Percentiles rank a stretch among this genome's conserved stretches.
Evolutionary conservation across 2,329 filamentous ascomycete genomes (phyloP).

Genomic region (Arthrobotrys pseudoclavata): DNA sequence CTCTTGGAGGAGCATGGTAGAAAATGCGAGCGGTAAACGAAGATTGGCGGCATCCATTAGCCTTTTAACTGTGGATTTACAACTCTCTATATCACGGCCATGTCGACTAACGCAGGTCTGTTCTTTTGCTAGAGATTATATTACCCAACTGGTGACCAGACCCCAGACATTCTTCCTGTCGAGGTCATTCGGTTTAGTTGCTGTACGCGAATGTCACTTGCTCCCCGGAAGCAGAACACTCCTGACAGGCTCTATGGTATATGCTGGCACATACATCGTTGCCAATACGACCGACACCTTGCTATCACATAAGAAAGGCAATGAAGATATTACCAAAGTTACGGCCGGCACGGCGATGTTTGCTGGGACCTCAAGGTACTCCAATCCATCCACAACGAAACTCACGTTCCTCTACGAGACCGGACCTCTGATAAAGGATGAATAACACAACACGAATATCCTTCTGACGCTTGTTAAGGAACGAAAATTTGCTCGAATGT

Average conservation of each 20-base stretch:
- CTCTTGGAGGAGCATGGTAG: constrained; percentile 61
- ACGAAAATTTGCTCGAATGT: constrained; percentile 84
- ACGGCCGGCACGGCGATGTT: constrained; percentile 86
- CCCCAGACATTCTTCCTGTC: constrained; percentile 63
- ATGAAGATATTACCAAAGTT: constrained; percentile 66
- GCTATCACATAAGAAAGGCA: constrained; percentile 72
- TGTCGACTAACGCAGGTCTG: background rate
- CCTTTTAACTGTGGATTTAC: background rate
- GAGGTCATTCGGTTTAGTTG: constrained; percentile 63
- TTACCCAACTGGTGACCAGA: constrained; percentile 55
- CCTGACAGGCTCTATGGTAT: constrained; percentile 70
- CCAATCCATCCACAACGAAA: background rate
- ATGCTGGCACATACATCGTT: constrained; percentile 89
- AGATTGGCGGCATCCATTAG: constrained; percentile 61
- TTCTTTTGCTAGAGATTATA: constrained; percentile 27
- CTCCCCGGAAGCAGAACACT: too few relatives aligned
- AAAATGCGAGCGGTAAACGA: constrained; percentile 63
- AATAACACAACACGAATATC: constrained; percentile 76
- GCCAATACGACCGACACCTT: constrained; percentile 89
- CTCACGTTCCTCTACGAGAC: background rate
- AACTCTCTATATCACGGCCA: background rate
- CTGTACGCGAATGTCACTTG: constrained; percentile 53
- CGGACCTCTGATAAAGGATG: background rate
- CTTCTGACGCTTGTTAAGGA: constrained; percentile 91
- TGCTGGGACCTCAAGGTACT: constrained; percentile 75